Evolutionary conservation across 257 asterid species (phyloP), one percentile per base, ranked within the genome.

Genomic region (Solanum pimpinellifolium): DNA sequence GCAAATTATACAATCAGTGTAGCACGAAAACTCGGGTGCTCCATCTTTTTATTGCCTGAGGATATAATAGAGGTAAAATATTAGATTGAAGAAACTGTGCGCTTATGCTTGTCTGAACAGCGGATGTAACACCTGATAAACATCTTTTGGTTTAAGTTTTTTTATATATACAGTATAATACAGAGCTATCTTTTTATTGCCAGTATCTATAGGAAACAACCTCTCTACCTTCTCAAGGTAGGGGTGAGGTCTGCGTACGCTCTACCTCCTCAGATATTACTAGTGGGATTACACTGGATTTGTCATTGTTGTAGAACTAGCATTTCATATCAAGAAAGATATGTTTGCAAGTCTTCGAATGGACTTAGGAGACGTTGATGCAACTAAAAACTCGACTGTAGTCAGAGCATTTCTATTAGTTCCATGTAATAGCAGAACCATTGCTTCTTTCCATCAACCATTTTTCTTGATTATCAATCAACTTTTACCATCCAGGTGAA

Each of bases 11-110:
- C 88, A 37, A 91, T 90, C 88, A 91, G 93, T 82, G 93, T 91
- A 60, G 93, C 93, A 6, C 88, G 93, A 41, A 91, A 91, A 91
- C 89, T 91, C 23, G 93, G 92, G 29, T 91, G 93, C 75, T 91
- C 92, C 29, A 91, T 91, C 78, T 91, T 91, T 85, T 88, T 90
- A 69, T 85, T 91, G 89, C 92, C 92, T 3, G 92, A 91, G 90
- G 93, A 91, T 86, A 91, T 91, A 18, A 89, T 91, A 44, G 91
- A 91, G 92, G 92, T 91, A 89, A n/a, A 0, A 27, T 14, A 47
- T 16, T 15, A 46, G 14, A 27, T 16, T 73, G 81, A 44, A 77
- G 21, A 25, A 77, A 25, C 11, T 7, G 60, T 2, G 23, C 21
- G 7, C 15, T 41, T 76, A 11, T 31, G 77, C 25, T 70, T 77